phyloP scores from a whole-genome alignment of 2,329 filamentous ascomycete species.

The Claviceps fusiformis region DNA sequence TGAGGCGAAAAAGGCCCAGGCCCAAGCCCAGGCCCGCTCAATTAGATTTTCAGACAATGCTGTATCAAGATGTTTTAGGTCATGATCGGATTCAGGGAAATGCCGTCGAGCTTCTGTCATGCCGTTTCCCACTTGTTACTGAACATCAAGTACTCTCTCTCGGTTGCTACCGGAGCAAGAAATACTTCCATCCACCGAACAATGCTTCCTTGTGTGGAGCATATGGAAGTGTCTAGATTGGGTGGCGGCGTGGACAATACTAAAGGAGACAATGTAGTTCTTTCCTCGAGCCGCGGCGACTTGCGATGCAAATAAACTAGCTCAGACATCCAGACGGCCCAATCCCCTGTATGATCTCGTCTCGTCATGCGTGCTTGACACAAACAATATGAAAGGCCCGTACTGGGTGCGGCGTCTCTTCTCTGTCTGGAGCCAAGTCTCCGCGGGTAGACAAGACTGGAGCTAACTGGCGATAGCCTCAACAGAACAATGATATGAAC shows the following conservation, averaged over 20 bases:
- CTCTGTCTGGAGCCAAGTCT: neutral
- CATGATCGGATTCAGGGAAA: no score
- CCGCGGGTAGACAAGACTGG: neutral
- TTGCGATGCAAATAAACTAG: neutral
- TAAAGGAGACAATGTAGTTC: constrained; percentile 4
- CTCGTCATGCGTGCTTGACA: neutral
- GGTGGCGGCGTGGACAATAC: constrained; percentile 12
- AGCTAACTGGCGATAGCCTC: neutral
- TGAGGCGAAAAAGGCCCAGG: no score
- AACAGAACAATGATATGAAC: neutral
- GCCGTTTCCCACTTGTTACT: no score
- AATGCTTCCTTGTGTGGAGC: neutral
- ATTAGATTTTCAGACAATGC: no score
- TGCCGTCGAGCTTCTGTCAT: no score
- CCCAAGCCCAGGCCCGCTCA: no score
- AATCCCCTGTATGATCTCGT: neutral
- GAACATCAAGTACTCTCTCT: no score
- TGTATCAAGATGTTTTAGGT: no score
- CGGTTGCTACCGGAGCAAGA: no score
- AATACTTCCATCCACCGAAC: neutral
- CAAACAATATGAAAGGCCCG: neutral
- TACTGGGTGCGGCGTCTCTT: neutral
- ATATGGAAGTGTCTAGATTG: neutral
- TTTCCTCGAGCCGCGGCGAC: neutral
- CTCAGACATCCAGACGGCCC: neutral